Evolutionary conservation across 2,329 filamentous ascomycete genomes (phyloP).

Genomic region (Lecanoromycetidae sp.): DNA sequence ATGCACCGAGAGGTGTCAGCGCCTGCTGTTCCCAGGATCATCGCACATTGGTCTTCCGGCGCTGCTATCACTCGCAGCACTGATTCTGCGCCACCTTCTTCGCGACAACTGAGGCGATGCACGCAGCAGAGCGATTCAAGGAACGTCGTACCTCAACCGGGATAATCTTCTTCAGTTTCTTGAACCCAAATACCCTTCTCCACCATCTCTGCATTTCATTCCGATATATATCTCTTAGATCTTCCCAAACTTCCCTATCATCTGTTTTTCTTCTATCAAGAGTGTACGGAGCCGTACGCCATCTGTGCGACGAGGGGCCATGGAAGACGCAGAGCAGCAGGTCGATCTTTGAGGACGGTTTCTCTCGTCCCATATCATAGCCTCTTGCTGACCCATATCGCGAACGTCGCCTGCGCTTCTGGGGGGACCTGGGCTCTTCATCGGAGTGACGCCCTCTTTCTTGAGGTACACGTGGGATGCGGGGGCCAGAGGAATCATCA

Average conservation of each 20-base stretch:
- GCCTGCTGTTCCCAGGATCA: neutral
- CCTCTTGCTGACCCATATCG: constrained; percentile 2
- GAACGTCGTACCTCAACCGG: constrained; percentile 13
- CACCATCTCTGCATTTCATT: constrained; percentile 14
- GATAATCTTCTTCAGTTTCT: constrained; percentile 15
- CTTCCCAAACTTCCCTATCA: constrained; percentile 18
- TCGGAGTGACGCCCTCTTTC: constrained; percentile 9
- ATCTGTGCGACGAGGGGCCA: constrained; percentile 9
- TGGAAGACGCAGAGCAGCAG: constrained; percentile 17
- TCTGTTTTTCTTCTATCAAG: constrained; percentile 16
- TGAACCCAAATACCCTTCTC: constrained; percentile 15
- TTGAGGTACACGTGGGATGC: constrained; percentile 6
- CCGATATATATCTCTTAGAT: constrained; percentile 14
- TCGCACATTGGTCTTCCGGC: neutral
- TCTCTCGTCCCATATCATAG: constrained; percentile 9
- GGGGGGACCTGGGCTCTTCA: constrained; percentile 1
- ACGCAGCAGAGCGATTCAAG: neutral
- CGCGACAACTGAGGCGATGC: no score
- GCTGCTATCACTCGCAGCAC: neutral
- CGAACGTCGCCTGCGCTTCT: constrained; percentile 5
- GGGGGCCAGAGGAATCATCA: constrained; percentile 7
- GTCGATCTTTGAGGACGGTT: constrained; percentile 10
- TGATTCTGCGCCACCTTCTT: neutral
- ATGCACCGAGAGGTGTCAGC: neutral
- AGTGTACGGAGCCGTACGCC: constrained; percentile 13